Percentiles rank a stretch among this genome's conserved stretches.
These are phyloP conservation scores for Oryza glaberrima DNA, from an alignment of 176 grass and related monocot genomes.

Conservation along the genomic window DNA sequence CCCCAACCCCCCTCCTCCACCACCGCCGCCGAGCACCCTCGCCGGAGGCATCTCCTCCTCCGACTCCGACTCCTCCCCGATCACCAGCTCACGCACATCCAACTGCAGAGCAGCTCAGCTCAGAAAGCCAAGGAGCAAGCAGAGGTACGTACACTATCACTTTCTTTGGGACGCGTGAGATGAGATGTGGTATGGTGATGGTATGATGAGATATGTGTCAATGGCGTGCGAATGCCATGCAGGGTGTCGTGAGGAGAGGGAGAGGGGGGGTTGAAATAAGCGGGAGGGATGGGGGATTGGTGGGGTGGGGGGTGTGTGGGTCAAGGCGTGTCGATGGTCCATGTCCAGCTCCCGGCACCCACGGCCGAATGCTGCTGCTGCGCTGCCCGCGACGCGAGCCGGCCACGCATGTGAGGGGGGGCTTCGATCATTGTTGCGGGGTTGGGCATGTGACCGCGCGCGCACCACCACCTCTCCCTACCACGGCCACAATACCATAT, in stretches of 20 bases:
- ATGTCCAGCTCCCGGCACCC: no score
- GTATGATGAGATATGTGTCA: not conserved
- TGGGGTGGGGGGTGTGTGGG: conserved; percentile 15
- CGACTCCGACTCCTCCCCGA: not conserved
- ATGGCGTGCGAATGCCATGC: not conserved
- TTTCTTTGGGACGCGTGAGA: not conserved
- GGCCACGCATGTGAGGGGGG: conserved; percentile 49
- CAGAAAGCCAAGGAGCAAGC: not conserved
- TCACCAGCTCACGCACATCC: not conserved
- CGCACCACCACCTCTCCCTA: no score
- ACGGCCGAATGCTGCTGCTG: no score
- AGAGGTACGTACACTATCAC: not conserved
- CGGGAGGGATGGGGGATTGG: conserved; percentile 32
- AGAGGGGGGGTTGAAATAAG: conserved; percentile 30
- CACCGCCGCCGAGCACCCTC: conserved; percentile 5
- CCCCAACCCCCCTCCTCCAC: not conserved
- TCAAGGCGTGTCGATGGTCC: conserved; percentile 65
- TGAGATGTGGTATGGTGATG: not conserved
- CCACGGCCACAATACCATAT: no score
- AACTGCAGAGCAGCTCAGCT: not conserved
- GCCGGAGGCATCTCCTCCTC: conserved; percentile 41
- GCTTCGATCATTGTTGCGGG: conserved; percentile 43
- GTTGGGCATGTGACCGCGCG: not conserved
- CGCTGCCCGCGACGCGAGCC: not conserved
- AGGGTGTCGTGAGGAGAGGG: not conserved